These are phyloP conservation scores for Lactuca sativa DNA, from an alignment of 129 eudicot species.

Conservation along the genomic window DNA sequence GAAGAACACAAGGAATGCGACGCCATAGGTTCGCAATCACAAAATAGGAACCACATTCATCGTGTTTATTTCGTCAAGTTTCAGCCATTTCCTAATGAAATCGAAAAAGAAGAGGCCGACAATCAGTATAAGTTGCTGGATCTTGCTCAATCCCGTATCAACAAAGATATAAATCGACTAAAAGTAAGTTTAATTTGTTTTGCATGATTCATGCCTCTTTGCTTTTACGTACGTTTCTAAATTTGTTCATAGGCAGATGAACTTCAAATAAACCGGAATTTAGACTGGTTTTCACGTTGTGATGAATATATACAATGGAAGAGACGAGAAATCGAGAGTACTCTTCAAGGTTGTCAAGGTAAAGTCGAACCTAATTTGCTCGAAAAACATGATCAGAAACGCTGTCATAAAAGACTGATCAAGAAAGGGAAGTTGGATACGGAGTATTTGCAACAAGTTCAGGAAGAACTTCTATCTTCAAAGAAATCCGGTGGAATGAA, in stretches of 20 bases:
- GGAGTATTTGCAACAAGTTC: slow-evolving; percentile 22
- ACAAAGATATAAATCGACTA: not conserved
- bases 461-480: slow-evolving; percentile 19
- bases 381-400: slow-evolving; percentile 16
- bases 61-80: slow-evolving; percentile 3
- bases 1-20: slow-evolving; percentile 6
- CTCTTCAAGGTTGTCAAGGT: not conserved
- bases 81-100: slow-evolving; percentile 5
- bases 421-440: slow-evolving; percentile 18
- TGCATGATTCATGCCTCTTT: no score
- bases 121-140: slow-evolving; percentile 10
- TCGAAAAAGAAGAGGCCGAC: slow-evolving; percentile 4
- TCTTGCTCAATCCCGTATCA: slow-evolving; percentile 19
- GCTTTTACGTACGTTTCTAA: not conserved
- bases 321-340: not conserved
- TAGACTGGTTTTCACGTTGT: not conserved
- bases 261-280: not conserved
- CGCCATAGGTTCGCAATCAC: not conserved
- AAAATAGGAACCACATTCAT: not conserved
- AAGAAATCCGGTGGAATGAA: not conserved
- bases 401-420: slow-evolving; percentile 11
- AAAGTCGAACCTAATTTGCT: not conserved
- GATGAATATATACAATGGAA: not conserved
- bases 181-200: no score
- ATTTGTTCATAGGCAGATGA: not conserved